Base-by-base conservation (phyloP, 2,329 filamentous ascomycete genomes). In the Laburnicola sp. region DNA sequence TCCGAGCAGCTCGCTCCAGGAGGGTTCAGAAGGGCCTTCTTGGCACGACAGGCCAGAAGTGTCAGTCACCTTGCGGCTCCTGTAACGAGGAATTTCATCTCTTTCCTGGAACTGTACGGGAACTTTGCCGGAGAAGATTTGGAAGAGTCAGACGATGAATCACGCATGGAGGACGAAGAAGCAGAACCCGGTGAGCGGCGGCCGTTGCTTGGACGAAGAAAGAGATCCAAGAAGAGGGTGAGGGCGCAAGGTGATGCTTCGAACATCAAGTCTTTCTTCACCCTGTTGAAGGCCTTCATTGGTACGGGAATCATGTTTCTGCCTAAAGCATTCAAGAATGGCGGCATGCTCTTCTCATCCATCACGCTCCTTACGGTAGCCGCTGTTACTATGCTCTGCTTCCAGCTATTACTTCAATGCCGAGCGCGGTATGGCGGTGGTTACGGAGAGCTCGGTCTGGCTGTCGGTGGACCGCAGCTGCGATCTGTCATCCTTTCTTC, bases 301-400 rank as follows among this genome's bases (percentile, higher is more conserved):
- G 88, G 88, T 41, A 91, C 88, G 0, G 88, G 88, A 54, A 91
- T 91, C 69, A 89, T 91, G 84, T 91, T 91, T 65, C 70, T 91
- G 38, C 88, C 88, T 40, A 91, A 89, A 66, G 88, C 88, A 0
- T 91, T 91, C 73, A 83, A 84, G 64, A 91, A 91, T 58, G 88
- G 88, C 31, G 88, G 88, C 23, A 85, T 91, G 45, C 75, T 90
- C 8, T 91, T 91, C 66, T 90, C 87, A 0, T 86, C 84, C 0
- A 72, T 89, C 43, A 85, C 86, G 0, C 80, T 91, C 58, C 71
- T 91, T 39, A 73, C 77, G 7, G 82, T 91, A 2, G 85, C 88
- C 1, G 66, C 81, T 21, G 74, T 91, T 59, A 88, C 86, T 38
- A 87, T 85, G 63, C 66, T 87, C 8, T 88, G 87, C 60, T 91